A percentile compares a stretch with the other conserved stretches of the same genome.
Conservation (phyloP, 768 basidiomycete genomes). For the Coprinopsis marcescibilis region DNA sequence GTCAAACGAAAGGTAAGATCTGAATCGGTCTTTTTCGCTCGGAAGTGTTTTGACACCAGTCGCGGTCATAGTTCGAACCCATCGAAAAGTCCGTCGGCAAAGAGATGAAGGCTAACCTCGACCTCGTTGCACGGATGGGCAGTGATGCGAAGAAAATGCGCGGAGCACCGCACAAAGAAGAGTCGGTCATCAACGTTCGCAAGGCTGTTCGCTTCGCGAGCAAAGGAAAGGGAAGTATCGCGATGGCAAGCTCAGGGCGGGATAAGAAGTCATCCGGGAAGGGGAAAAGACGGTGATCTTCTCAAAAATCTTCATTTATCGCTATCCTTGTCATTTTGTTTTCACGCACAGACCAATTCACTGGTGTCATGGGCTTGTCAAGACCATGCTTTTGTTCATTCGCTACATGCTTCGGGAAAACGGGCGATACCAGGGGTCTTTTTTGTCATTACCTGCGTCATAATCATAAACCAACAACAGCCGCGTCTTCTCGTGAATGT, state of each 20-base stretch:
- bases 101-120: slow-evolving; percentile 72
- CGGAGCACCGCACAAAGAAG: slow-evolving; percentile 37
- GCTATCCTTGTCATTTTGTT: background rate
- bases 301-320: background rate
- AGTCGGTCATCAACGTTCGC: slow-evolving; percentile 70
- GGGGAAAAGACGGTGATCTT: slow-evolving; percentile 20
- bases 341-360: too few relatives aligned
- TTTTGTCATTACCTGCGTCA: background rate
- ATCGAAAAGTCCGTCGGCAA: slow-evolving; percentile 56
- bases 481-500: background rate
- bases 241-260: slow-evolving; percentile 42
- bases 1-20: slow-evolving; percentile 82
- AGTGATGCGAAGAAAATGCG: slow-evolving; percentile 63
- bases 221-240: slow-evolving; percentile 58
- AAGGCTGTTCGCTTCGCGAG: slow-evolving; percentile 82
- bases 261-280: slow-evolving; percentile 24
- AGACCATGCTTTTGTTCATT: too few relatives aligned
- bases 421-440: too few relatives aligned
- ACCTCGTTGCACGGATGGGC: slow-evolving; percentile 74
- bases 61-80: slow-evolving; percentile 68
- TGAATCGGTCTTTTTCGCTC: background rate
- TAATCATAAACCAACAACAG: background rate
- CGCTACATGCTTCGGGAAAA: too few relatives aligned
- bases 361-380: too few relatives aligned
- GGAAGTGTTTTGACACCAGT: background rate